Conservation (phyloP, 1,284 basidiomycete genomes). For the Apiotrichum veenhuisii region DNA sequence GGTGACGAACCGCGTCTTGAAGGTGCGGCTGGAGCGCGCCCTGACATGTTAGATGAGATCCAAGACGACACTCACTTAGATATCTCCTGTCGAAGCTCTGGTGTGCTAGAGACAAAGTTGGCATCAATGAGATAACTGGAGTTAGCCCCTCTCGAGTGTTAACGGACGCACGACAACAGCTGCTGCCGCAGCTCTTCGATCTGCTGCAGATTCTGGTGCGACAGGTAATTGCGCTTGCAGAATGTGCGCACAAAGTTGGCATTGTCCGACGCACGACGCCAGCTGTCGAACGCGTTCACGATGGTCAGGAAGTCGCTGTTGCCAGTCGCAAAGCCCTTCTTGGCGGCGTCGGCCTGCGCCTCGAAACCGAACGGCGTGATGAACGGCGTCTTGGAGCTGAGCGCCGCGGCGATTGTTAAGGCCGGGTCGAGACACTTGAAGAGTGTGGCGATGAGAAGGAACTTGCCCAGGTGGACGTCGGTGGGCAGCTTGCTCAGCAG, state of each 20-base stretch:
- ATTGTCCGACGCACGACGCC: conserved; percentile 75
- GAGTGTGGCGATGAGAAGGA: conserved; percentile 78
- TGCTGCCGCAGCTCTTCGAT: conserved; percentile 97
- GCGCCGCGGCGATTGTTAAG: conserved; percentile 86
- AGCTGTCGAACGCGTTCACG: conserved; percentile 83
- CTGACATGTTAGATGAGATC: conserved; percentile 49
- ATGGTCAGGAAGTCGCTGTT: conserved; percentile 96
- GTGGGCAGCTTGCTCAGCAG: conserved; percentile 86
- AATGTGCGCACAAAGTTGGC: conserved; percentile 63
- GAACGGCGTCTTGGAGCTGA: conserved; percentile 93
- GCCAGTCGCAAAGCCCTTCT: conserved; percentile 71
- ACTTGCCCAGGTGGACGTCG: conserved; percentile 93
- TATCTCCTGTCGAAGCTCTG: conserved; percentile 65
- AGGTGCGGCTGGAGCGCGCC: conserved; percentile 65
- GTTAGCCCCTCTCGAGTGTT: background rate
- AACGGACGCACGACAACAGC: conserved; percentile 65
- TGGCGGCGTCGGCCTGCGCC: conserved; percentile 79
- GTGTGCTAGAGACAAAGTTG: conserved; percentile 71
- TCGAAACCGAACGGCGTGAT: conserved; percentile 84
- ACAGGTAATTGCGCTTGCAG: conserved; percentile 79
- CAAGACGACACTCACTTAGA: conserved; percentile 55
- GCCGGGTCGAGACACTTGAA: conserved; percentile 93
- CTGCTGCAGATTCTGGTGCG: conserved; percentile 88
- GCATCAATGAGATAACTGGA: conserved; percentile 70
- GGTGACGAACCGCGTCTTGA: conserved; percentile 68